A percentile compares a stretch with the other conserved stretches of the same genome.
Conservation (phyloP, 1,284 basidiomycete genomes). For the Trichosporon sp. region DNA sequence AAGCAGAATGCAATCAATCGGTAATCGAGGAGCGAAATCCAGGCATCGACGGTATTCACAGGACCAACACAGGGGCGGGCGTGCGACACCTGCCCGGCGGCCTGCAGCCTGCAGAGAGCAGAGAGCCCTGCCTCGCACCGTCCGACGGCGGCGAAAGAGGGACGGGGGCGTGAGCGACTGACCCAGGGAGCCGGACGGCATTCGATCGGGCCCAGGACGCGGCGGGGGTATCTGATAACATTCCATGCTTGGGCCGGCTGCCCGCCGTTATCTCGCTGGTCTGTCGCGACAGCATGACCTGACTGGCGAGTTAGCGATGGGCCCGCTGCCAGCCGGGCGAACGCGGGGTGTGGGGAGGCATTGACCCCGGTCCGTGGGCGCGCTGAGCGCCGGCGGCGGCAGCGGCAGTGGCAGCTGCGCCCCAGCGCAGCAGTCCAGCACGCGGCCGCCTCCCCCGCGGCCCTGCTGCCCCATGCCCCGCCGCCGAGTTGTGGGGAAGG, state of each 20-base stretch:
- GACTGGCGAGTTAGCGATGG: not conserved
- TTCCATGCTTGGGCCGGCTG: not conserved
- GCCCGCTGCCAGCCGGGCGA: too few species aligned
- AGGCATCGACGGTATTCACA: not conserved
- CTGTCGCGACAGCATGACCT: not conserved
- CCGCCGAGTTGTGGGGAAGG: not conserved
- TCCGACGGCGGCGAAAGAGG: not conserved
- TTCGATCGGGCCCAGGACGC: too few species aligned
- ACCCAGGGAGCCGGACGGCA: too few species aligned
- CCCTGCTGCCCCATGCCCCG: not conserved
- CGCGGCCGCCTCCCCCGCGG: too few species aligned
- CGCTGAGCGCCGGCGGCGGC: too few species aligned
- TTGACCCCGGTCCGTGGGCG: too few species aligned
- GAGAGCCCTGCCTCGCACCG: too few species aligned
- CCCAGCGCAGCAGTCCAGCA: too few species aligned
- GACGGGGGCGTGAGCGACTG: not conserved
- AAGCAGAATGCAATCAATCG: not conserved
- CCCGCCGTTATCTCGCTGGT: not conserved
- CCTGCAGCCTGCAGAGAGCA: too few species aligned
- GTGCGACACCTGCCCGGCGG: too few species aligned
- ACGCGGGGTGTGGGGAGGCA: too few species aligned
- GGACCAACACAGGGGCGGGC: not conserved
- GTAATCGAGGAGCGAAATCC: not conserved
- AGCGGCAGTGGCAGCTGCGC: too few species aligned
- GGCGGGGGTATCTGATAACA: not conserved